Evolutionary conservation across 2,329 filamentous ascomycete genomes (phyloP).

Genomic region (Fonsecaea erecta): DNA sequence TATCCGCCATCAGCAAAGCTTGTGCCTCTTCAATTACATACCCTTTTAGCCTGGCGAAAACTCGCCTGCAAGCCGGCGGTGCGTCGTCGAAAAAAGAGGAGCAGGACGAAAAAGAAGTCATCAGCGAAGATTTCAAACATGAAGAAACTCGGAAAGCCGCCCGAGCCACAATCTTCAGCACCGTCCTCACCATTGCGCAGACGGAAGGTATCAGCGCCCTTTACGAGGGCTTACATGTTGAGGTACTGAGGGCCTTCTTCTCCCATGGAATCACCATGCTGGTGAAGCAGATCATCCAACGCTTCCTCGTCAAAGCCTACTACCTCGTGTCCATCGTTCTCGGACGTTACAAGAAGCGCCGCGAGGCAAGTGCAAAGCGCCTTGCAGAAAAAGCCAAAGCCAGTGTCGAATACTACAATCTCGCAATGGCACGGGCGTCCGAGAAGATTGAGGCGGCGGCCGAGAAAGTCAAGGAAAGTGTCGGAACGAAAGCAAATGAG

Average conservation of each 20-base stretch:
- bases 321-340: constrained; percentile 63
- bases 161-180: constrained; percentile 64
- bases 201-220: constrained; percentile 70
- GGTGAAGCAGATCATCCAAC: constrained; percentile 78
- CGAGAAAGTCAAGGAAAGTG: constrained; percentile 22
- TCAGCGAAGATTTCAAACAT: constrained; percentile 37
- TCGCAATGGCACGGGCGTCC: constrained; percentile 46
- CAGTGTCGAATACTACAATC: constrained; percentile 49
- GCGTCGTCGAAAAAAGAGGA: constrained; percentile 45
- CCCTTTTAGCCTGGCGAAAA: constrained; percentile 84
- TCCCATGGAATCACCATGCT: constrained; percentile 86
- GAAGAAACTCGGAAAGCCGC: constrained; percentile 43
- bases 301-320: constrained; percentile 72
- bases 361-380: constrained; percentile 44
- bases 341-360: constrained; percentile 42
- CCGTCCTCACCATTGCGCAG: constrained; percentile 61
- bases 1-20: constrained; percentile 79
- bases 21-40: constrained; percentile 78
- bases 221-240: constrained; percentile 76
- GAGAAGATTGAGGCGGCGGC: constrained; percentile 42
- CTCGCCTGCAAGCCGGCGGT: constrained; percentile 67
- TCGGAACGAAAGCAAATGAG: constrained; percentile 43
- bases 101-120: constrained; percentile 41
- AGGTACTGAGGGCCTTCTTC: constrained; percentile 82
- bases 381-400: constrained; percentile 44